Conservation (phyloP, 2,329 filamentous ascomycete genomes). For the Zelopaecilomyces penicillatus region DNA sequence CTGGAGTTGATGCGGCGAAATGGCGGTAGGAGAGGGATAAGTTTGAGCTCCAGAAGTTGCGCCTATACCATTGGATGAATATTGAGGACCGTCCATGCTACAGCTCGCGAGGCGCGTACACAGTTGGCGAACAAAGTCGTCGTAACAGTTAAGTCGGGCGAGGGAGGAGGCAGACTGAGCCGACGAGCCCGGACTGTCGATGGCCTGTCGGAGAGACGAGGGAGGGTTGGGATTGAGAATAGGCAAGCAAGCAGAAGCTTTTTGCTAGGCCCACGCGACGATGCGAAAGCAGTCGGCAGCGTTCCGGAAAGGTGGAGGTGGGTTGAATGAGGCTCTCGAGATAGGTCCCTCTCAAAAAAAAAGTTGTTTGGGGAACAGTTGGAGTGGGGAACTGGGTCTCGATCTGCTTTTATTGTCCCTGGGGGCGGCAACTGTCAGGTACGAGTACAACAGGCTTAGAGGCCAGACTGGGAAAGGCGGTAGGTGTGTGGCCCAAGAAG, state of each 20-base stretch:
- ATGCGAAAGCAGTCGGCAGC: slow-evolving; percentile 16
- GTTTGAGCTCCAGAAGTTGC: slow-evolving; percentile 39
- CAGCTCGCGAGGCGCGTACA: slow-evolving; percentile 27
- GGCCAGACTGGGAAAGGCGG: slow-evolving; percentile 14
- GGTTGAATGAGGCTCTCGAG: slow-evolving; percentile 32
- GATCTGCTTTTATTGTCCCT: slow-evolving; percentile 31
- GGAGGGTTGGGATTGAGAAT: slow-evolving; percentile 11
- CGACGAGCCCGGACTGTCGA: slow-evolving; percentile 1
- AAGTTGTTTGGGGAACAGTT: slow-evolving; percentile 36
- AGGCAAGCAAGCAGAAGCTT: slow-evolving; percentile 12
- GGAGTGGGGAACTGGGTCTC: slow-evolving; percentile 39
- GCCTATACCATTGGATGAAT: slow-evolving; percentile 49
- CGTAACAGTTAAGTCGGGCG: too few relatives aligned
- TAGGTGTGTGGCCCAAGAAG: background rate
- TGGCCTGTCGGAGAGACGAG: background rate
- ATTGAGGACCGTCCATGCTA: slow-evolving; percentile 48
- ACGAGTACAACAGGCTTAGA: slow-evolving; percentile 11
- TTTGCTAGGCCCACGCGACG: slow-evolving; percentile 16
- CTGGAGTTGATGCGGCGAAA: slow-evolving; percentile 44
- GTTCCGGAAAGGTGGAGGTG: slow-evolving; percentile 22
- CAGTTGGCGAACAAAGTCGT: background rate
- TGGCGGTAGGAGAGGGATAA: slow-evolving; percentile 44
- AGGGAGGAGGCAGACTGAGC: background rate
- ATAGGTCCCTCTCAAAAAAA: slow-evolving; percentile 12
- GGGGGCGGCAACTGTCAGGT: slow-evolving; percentile 13